Base-by-base conservation (phyloP, 331 rosid genomes). In the Prunus yedoensis region DNA sequence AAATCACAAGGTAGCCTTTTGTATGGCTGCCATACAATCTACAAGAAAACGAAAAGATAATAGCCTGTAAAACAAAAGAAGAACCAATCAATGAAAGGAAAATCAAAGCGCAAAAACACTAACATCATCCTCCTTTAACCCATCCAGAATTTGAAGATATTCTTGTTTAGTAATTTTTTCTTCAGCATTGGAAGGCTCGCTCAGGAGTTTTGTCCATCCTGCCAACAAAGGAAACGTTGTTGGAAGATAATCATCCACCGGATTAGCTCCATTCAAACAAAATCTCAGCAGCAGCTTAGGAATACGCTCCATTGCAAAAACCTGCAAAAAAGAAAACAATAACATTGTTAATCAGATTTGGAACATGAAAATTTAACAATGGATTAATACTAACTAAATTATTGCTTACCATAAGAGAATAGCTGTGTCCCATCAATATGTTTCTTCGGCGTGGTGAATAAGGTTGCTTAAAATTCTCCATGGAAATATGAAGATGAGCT, bases 1-100 rank as follows among this genome's bases (percentile, higher is more conserved):
- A 65, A 65, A 38, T 65, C 9, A 38, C 8, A 8, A 16, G 70
- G 17, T 10, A 65, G 28, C 70, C 52, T 41, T n/a, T 38, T n/a
- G 70, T 66, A 66, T n/a, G 70, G 52, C 70, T 66, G 70, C 70
- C 70, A 41, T 38, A 66, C 70, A 66, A 41, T 66, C 70, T 66
- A 41, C 70, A 65, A 65, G 6, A 11, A 58, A 58, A 58, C 16
- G 21, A 58, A 23, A 58, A 58, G 63, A 58, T 58, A 58, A 23
- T 10, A 58, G 8, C 10, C 12, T 25, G 28, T 58, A 58, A 58
- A 58, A 58, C 0, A 9, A 58, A 21, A 58, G 52, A 47, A 47
- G 16, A 27, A 58, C 15, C 30, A 54, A 54, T 11, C 10, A 17
- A 54, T 14, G 21, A 58, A 58, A 58, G 3, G 15, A 25, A 23